Conservation (phyloP, 2,329 filamentous ascomycete species). For the Sporothrix euskadiensis region DNA sequence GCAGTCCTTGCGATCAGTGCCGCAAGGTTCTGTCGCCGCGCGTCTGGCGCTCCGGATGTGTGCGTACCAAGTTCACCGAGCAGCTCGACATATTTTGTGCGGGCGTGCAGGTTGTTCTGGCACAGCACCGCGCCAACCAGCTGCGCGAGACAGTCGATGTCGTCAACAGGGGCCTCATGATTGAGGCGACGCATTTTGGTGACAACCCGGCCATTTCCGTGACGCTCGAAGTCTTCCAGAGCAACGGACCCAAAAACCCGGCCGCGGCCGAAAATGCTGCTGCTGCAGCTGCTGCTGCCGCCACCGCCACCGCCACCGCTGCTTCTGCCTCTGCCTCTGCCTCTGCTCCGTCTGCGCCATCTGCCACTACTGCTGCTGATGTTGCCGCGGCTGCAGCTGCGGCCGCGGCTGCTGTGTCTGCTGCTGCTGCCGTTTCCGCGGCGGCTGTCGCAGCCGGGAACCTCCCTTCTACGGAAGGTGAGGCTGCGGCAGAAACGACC, state of each 20-base stretch:
- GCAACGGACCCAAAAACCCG: slow-evolving; percentile 38
- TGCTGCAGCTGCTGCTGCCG: slow-evolving; percentile 29
- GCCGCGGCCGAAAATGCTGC: slow-evolving; percentile 34
- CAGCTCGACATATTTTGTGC: slow-evolving; percentile 64
- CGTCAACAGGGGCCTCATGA: slow-evolving; percentile 50
- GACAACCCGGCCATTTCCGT: slow-evolving; percentile 41
- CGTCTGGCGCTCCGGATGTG: slow-evolving; percentile 65
- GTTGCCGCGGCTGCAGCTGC: slow-evolving; percentile 21
- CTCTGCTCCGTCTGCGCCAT: neutral
- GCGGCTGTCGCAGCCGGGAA: neutral
- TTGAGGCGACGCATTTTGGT: slow-evolving; percentile 63
- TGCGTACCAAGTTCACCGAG: slow-evolving; percentile 62
- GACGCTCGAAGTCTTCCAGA: slow-evolving; percentile 48
- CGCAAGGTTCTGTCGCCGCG: slow-evolving; percentile 63
- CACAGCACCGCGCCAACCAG: slow-evolving; percentile 59
- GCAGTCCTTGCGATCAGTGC: slow-evolving; percentile 63
- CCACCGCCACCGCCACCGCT: slow-evolving; percentile 35
- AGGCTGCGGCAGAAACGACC: neutral
- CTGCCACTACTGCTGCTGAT: slow-evolving; percentile 12
- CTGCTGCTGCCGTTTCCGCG: neutral
- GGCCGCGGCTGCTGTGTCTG: slow-evolving; percentile 11
- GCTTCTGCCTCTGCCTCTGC: slow-evolving; percentile 21
- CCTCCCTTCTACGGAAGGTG: neutral
- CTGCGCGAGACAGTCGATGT: slow-evolving; percentile 55
- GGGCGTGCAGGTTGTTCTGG: slow-evolving; percentile 62